Percentiles rank a stretch among this genome's conserved stretches.
Conservation (phyloP, 164 flowering plant species). For the Aristolochia fimbriata region DNA sequence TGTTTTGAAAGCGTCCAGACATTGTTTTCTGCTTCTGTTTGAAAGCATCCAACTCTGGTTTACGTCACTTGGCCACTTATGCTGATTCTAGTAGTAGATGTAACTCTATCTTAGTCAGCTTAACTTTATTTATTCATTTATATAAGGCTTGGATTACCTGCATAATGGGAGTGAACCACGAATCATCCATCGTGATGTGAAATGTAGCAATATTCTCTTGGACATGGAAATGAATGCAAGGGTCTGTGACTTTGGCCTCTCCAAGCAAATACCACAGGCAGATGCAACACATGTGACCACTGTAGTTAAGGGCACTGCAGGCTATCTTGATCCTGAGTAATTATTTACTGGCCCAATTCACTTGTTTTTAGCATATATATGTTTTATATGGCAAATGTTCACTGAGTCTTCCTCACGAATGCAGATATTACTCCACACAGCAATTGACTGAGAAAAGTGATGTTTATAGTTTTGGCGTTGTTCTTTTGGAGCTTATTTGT, state of each 20-base stretch:
- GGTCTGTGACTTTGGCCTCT: constrained; percentile 83
- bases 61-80: not conserved
- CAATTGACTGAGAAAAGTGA: constrained; percentile 91
- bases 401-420: constrained; percentile 9
- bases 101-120: too few species aligned
- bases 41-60: not conserved
- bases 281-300: constrained; percentile 77
- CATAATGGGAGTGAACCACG: constrained; percentile 76
- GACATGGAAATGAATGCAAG: constrained; percentile 78
- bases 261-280: constrained; percentile 60
- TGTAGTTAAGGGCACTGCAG: constrained; percentile 81
- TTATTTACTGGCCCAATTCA: constrained; percentile 4
- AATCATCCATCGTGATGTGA: constrained; percentile 83
- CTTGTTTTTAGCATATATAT: not conserved
- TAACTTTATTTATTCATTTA: too few species aligned
- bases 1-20: not conserved
- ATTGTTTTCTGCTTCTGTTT: too few species aligned
- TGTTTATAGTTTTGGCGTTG: constrained; percentile 85
- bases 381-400: not conserved
- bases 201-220: constrained; percentile 73
- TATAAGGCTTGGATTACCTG: constrained; percentile 74
- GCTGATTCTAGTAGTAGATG: not conserved
- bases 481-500: constrained; percentile 83
- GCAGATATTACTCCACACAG: constrained; percentile 76
- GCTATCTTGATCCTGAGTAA: constrained; percentile 93